Evolutionary conservation across 805 yeast genomes (phyloP).

Genomic region (Hanseniaspora nectarophila): DNA sequence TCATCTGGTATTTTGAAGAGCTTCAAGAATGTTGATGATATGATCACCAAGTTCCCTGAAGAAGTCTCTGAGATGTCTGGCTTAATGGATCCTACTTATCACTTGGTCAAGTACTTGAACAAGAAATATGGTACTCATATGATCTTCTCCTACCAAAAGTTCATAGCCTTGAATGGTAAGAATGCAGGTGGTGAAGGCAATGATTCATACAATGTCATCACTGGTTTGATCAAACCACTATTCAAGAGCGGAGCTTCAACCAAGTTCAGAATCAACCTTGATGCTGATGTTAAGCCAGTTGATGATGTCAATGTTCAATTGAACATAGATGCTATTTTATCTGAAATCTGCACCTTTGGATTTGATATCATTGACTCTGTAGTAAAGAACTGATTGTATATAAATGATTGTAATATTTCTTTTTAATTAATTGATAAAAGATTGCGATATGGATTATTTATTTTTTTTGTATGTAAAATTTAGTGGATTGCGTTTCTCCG

Average conservation of each 20-base stretch:
- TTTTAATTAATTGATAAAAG: constrained; percentile 6
- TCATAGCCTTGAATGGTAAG: constrained; percentile 39
- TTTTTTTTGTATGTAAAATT: too few species aligned
- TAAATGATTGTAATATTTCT: constrained; percentile 23
- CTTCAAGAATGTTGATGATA: constrained; percentile 46
- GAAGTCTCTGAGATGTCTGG: constrained; percentile 32
- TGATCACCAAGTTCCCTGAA: constrained; percentile 26
- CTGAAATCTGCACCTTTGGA: constrained; percentile 58
- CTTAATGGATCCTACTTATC: constrained; percentile 50
- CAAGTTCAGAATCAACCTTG: constrained; percentile 69
- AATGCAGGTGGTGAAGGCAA: constrained; percentile 34
- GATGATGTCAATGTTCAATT: constrained; percentile 42
- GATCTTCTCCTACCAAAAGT: constrained; percentile 54
- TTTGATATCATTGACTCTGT: constrained; percentile 42
- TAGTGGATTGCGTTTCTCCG: too few species aligned
- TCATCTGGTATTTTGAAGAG: constrained; percentile 46
- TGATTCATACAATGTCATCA: constrained; percentile 38
- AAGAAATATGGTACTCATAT: constrained; percentile 54
- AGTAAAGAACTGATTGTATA: neutral
- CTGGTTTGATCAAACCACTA: constrained; percentile 72
- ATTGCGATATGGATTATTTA: neutral
- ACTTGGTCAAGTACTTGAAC: constrained; percentile 48
- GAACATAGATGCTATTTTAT: constrained; percentile 59
- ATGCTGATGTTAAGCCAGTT: constrained; percentile 57
- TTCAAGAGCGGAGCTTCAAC: constrained; percentile 37